phyloP scores from a whole-genome alignment of 495 filamentous ascomycete genomes.

The Penicillium cinerascens region DNA sequence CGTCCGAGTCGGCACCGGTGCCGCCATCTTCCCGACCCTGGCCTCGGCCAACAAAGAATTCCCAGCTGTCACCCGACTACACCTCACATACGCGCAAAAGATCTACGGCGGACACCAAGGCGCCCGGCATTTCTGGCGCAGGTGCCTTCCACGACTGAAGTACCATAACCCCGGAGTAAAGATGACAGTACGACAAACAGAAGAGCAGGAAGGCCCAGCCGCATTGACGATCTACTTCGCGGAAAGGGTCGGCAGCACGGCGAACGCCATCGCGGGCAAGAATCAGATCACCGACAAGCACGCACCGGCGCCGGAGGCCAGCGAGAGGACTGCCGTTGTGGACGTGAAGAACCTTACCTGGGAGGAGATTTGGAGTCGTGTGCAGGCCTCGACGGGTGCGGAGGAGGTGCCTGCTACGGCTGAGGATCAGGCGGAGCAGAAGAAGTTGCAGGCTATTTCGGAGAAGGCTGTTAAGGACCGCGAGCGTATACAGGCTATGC shows the following conservation, averaged over 20 bases:
- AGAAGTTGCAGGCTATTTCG: conserved; percentile 56
- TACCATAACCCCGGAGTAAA: conserved; percentile 85
- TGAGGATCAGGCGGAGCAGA: conserved; percentile 57
- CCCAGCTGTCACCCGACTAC: conserved; percentile 68
- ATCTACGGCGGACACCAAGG: conserved; percentile 64
- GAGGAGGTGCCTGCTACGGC: conserved; percentile 53
- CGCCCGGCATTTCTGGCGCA: conserved; percentile 84
- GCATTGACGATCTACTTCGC: conserved; percentile 77
- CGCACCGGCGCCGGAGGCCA: conserved; percentile 31
- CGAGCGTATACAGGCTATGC: conserved; percentile 50
- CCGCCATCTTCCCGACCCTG: conserved; percentile 66
- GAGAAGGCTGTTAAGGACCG: conserved; percentile 52
- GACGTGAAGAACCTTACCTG: conserved; percentile 36
- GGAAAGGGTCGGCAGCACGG: conserved; percentile 33
- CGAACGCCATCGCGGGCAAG: conserved; percentile 20
- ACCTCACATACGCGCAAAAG: conserved; percentile 71
- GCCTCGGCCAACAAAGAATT: conserved; percentile 46
- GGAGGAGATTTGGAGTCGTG: conserved; percentile 60
- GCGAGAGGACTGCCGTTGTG: conserved; percentile 35
- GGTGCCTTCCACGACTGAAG: conserved; percentile 80
- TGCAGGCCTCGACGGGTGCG: conserved; percentile 68
- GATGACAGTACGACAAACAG: conserved; percentile 73
- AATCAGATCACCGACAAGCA: conserved; percentile 30
- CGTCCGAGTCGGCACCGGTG: conserved; percentile 74
- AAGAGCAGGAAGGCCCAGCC: conserved; percentile 50